Percentiles rank a stretch among this genome's conserved stretches.
Evolutionary conservation across 768 basidiomycete genomes (phyloP).

Genomic region (Myochromella boudieri): DNA sequence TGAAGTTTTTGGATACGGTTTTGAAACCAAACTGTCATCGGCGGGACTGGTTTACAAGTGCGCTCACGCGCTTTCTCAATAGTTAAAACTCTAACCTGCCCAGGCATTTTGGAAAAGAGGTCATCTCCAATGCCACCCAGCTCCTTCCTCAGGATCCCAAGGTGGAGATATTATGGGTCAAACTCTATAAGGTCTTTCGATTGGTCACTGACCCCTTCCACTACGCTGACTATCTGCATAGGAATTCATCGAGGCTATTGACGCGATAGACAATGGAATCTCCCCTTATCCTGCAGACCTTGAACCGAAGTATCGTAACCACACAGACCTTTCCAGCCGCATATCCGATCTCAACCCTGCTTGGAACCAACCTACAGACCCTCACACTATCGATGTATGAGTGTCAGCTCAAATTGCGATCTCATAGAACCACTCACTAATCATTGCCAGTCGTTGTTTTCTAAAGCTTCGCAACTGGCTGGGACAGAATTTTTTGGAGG

Average conservation of each 20-base stretch:
- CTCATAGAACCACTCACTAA: not conserved
- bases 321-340: constrained; percentile 84
- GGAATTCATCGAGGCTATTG: constrained; percentile 94
- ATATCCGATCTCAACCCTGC: constrained; percentile 84
- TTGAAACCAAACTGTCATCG: constrained; percentile 85
- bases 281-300: constrained; percentile 71
- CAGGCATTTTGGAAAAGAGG: constrained; percentile 88
- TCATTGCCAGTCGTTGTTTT: constrained; percentile 69
- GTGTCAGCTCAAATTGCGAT: constrained; percentile 10
- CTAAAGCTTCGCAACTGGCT: constrained; percentile 75
- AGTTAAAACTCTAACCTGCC: not conserved
- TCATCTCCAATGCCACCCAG: constrained; percentile 65
- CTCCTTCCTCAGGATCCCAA: constrained; percentile 55
- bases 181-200: constrained; percentile 72
- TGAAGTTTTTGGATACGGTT: constrained; percentile 87
- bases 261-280: constrained; percentile 95
- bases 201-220: not conserved
- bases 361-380: constrained; percentile 83
- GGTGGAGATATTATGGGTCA: constrained; percentile 79
- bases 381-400: constrained; percentile 71
- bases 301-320: constrained; percentile 67
- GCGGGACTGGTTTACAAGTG: constrained; percentile 97
- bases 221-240: constrained; percentile 25
- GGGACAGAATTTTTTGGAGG: constrained; percentile 83
- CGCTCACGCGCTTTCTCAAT: constrained; percentile 20